Conservation (phyloP, 2,329 filamentous ascomycete genomes). For the Neocatenulostroma microsporum region DNA sequence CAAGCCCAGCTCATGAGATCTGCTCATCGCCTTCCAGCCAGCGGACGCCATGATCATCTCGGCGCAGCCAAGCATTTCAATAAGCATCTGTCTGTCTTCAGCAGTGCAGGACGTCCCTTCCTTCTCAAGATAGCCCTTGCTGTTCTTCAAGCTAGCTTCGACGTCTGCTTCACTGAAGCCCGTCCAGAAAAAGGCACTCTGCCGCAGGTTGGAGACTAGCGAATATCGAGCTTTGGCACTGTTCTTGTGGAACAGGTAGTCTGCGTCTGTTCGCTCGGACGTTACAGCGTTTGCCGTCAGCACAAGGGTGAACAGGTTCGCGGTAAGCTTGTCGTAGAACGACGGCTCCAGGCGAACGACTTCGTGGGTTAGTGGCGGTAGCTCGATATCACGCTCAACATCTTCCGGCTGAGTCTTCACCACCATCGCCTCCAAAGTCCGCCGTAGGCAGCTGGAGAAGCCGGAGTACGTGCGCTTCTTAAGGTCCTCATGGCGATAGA, state of each 20-base stretch:
- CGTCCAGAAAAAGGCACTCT: conserved; percentile 79
- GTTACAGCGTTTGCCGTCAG: conserved; percentile 82
- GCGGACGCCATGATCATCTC: conserved; percentile 51
- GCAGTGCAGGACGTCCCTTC: conserved; percentile 50
- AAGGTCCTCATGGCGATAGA: conserved; percentile 45
- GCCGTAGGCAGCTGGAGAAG: conserved; percentile 55
- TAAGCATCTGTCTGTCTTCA: conserved; percentile 55
- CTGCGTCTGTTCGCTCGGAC: conserved; percentile 71
- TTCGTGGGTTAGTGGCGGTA: conserved; percentile 67
- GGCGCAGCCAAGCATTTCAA: conserved; percentile 59
- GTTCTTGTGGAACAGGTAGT: conserved; percentile 80
- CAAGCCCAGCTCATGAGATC: conserved; percentile 69
- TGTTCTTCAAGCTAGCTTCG: conserved; percentile 55
- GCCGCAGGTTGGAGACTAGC: conserved; percentile 69
- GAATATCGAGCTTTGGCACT: conserved; percentile 60
- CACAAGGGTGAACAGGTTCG: conserved; percentile 78
- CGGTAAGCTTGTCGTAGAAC: conserved; percentile 72
- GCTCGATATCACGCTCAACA: conserved; percentile 52
- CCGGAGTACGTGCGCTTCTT: conserved; percentile 56
- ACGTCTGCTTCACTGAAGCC: conserved; percentile 63
- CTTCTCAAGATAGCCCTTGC: conserved; percentile 59
- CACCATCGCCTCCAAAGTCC: conserved; percentile 68
- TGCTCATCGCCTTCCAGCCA: conserved; percentile 60
- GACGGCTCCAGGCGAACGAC: conserved; percentile 70
- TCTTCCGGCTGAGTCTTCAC: conserved; percentile 71